phyloP scores from a whole-genome alignment of 331 rosid species.

The Malus hybrid region DNA sequence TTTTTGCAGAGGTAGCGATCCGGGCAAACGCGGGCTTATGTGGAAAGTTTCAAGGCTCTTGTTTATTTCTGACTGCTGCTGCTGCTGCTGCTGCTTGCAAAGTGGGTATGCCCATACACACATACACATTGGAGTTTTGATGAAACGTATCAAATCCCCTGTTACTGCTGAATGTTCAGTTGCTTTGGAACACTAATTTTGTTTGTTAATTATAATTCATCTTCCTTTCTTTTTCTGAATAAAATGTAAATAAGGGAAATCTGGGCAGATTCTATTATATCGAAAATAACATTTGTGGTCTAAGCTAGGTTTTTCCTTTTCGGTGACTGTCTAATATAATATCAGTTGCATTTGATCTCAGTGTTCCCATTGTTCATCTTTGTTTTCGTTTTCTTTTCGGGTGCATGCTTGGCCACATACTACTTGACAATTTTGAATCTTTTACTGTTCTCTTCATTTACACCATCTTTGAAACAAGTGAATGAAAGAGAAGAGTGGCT shows the following conservation, averaged over 20 bases:
- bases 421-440: neutral
- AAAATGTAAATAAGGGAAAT: constrained; percentile 28
- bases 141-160: constrained; percentile 11
- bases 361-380: neutral
- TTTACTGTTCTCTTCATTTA: neutral
- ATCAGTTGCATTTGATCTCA: constrained; percentile 1
- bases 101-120: constrained; percentile 13
- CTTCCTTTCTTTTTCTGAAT: constrained; percentile 36
- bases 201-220: constrained; percentile 28
- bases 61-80: constrained; percentile 8
- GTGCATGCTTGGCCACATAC: neutral
- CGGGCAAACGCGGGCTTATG: constrained; percentile 8
- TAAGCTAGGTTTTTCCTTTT: constrained; percentile 8
- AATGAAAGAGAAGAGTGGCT: neutral
- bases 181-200: constrained; percentile 25
- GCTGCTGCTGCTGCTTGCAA: constrained; percentile 2
- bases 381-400: neutral
- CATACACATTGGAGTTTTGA: constrained; percentile 11
- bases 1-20: constrained; percentile 40
- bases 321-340: neutral
- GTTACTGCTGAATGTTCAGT: constrained; percentile 25
- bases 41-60: constrained; percentile 9
- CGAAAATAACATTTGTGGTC: constrained; percentile 4
- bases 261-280: constrained; percentile 1
- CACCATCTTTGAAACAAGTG: neutral